These are phyloP conservation scores for Bipolaris oryzae DNA, from an alignment of 2,329 filamentous ascomycete species.

Conservation along the genomic window DNA sequence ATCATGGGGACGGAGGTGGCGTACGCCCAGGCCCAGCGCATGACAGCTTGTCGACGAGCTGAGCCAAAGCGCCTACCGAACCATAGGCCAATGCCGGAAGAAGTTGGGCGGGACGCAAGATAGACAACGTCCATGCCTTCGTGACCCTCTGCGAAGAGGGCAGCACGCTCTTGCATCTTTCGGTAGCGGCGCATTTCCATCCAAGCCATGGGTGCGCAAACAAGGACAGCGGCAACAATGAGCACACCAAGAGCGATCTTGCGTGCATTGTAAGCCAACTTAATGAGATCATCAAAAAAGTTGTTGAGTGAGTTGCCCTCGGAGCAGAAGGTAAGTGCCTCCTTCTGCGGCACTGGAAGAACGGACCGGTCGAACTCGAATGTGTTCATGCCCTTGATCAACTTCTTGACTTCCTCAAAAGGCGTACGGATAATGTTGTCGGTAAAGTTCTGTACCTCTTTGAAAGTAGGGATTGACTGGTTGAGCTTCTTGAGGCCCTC, in stretches of 20 bases:
- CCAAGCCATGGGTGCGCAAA: constrained; percentile 78
- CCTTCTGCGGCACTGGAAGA: constrained; percentile 84
- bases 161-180: constrained; percentile 71
- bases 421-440: constrained; percentile 75
- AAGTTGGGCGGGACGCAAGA: constrained; percentile 80
- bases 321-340: constrained; percentile 85
- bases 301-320: constrained; percentile 79
- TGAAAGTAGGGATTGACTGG: constrained; percentile 79
- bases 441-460: constrained; percentile 81
- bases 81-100: constrained; percentile 73
- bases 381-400: constrained; percentile 71
- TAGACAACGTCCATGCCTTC: constrained; percentile 90
- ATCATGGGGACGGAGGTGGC: constrained; percentile 82
- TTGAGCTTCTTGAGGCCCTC: constrained; percentile 75
- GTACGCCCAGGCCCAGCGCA: constrained; percentile 85
- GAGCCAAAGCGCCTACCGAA: constrained; percentile 68
- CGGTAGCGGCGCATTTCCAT: constrained; percentile 80
- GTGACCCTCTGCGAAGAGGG: constrained; percentile 69
- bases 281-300: constrained; percentile 78
- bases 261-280: constrained; percentile 70
- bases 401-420: constrained; percentile 77
- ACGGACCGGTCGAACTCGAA: constrained; percentile 79
- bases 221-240: constrained; percentile 71
- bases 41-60: constrained; percentile 70
- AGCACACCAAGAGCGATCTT: constrained; percentile 80